A percentile compares a stretch with the other conserved stretches of the same genome.
Conservation (phyloP, 768 basidiomycete genomes). For the Mycena crocata region DNA sequence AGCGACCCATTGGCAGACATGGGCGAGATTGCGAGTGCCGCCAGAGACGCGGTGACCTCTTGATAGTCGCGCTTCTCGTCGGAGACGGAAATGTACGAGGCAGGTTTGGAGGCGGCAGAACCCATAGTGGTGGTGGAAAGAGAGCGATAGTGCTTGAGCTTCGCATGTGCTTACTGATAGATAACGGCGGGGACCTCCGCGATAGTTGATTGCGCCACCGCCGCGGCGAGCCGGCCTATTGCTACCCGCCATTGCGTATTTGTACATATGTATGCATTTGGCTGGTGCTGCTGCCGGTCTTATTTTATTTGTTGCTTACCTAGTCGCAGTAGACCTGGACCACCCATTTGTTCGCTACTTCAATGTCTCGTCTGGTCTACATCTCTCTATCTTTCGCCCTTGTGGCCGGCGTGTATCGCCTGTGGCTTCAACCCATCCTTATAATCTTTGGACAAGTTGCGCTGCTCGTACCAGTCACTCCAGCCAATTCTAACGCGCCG, state of each 20-base stretch:
- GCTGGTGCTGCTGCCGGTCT: too few species aligned
- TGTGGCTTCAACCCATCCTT: constrained; percentile 61
- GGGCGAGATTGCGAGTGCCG: constrained; percentile 48
- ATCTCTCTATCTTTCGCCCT: constrained; percentile 53
- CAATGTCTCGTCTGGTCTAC: constrained; percentile 29
- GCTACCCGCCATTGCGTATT: too few species aligned
- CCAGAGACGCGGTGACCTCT: constrained; percentile 43
- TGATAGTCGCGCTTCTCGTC: constrained; percentile 25
- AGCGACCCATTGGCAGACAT: constrained; percentile 72
- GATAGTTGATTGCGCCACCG: too few species aligned
- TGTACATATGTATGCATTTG: too few species aligned
- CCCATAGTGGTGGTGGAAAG: constrained; percentile 31
- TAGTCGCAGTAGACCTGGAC: too few species aligned
- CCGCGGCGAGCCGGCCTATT: too few species aligned
- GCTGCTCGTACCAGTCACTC: too few species aligned
- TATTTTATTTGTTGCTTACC: too few species aligned
- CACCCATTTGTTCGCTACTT: not conserved
- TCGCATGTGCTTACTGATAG: not conserved
- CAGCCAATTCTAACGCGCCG: too few species aligned
- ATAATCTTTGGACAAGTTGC: constrained; percentile 53
- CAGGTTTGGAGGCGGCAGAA: constrained; percentile 22
- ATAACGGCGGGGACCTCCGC: too few species aligned
- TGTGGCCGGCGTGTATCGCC: constrained; percentile 57
- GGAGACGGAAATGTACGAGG: constrained; percentile 22
- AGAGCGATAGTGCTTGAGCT: not conserved